Percentiles rank a stretch among this genome's conserved stretches.
These are phyloP conservation scores for Golubevia pallescens DNA, from an alignment of 1,284 basidiomycete genomes.

Conservation along the genomic window DNA sequence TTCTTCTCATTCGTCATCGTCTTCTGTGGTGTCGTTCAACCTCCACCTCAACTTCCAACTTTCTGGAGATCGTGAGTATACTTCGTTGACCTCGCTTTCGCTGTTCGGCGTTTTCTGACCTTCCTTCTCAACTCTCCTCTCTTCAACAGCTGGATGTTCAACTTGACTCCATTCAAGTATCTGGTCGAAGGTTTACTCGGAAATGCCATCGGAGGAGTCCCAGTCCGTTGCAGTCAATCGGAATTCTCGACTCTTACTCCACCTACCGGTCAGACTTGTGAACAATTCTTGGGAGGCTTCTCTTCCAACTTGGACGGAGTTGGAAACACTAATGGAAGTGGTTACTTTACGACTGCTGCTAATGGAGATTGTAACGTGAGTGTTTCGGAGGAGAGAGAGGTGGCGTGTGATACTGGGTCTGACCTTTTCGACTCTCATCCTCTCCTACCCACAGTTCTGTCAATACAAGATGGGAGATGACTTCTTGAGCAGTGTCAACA, in stretches of 20 bases:
- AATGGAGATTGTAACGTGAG: too few species aligned
- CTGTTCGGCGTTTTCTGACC: not conserved
- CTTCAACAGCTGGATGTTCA: slow-evolving; percentile 17
- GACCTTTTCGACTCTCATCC: slow-evolving; percentile 9
- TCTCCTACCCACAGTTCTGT: not conserved
- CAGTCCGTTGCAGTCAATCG: slow-evolving; percentile 23
- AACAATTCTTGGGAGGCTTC: slow-evolving; percentile 31
- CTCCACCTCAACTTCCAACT: slow-evolving; percentile 38
- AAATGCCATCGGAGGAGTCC: slow-evolving; percentile 25
- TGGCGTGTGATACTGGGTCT: slow-evolving; percentile 8
- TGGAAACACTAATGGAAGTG: slow-evolving; percentile 1
- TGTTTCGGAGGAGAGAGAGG: slow-evolving; percentile 6
- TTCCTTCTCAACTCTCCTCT: not conserved
- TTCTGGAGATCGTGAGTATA: slow-evolving; percentile 48
- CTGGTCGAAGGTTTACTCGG: slow-evolving; percentile 45
- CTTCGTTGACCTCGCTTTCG: too few species aligned
- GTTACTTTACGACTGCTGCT: slow-evolving; percentile 5
- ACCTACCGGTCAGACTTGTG: slow-evolving; percentile 37
- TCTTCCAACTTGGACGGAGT: slow-evolving; percentile 25
- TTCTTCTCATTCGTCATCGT: slow-evolving; percentile 53
- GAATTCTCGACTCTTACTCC: slow-evolving; percentile 38
- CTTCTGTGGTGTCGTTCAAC: slow-evolving; percentile 56
- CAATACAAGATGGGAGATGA: slow-evolving; percentile 11
- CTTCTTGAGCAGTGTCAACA: slow-evolving; percentile 23
- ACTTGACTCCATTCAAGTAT: slow-evolving; percentile 40